phyloP scores from a whole-genome alignment of 108 stramenopile species.

The Discostella pseudostelligera region DNA sequence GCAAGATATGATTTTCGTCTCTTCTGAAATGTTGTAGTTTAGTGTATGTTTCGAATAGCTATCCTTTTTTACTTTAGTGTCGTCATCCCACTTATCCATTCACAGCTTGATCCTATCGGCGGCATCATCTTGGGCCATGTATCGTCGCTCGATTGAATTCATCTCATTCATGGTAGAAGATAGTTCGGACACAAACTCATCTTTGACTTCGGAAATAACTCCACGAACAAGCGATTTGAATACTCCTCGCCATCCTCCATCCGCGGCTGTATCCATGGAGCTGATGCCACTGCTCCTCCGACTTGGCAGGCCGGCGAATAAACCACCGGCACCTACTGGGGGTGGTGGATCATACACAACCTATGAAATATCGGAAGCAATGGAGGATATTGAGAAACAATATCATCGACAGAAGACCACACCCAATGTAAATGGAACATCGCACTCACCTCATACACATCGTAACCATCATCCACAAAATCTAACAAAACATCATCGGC shows the following conservation, averaged over 20 bases:
- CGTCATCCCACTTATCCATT: background rate
- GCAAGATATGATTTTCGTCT: too few species aligned
- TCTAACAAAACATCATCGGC: constrained; percentile 80
- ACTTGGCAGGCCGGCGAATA: constrained; percentile 26
- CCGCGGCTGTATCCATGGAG: background rate
- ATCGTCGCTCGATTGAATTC: constrained; percentile 41
- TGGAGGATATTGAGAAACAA: background rate
- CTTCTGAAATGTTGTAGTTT: too few species aligned
- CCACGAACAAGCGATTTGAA: constrained; percentile 43
- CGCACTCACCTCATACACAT: constrained; percentile 66
- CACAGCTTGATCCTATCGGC: constrained; percentile 8
- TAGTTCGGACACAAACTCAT: constrained; percentile 49
- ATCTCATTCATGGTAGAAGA: constrained; percentile 10
- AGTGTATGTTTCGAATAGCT: too few species aligned
- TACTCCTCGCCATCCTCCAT: constrained; percentile 38
- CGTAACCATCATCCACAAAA: constrained; percentile 67
- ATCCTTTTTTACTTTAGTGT: background rate
- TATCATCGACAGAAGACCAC: constrained; percentile 9
- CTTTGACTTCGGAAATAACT: constrained; percentile 46
- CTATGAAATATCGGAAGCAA: background rate
- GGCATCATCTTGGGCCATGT: constrained; percentile 56
- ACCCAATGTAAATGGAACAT: background rate
- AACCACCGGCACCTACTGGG: constrained; percentile 14
- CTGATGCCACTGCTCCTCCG: background rate
- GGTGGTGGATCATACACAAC: constrained; percentile 28